Base-by-base conservation (phyloP, 1,284 basidiomycete genomes). In the Trametes sp. region DNA sequence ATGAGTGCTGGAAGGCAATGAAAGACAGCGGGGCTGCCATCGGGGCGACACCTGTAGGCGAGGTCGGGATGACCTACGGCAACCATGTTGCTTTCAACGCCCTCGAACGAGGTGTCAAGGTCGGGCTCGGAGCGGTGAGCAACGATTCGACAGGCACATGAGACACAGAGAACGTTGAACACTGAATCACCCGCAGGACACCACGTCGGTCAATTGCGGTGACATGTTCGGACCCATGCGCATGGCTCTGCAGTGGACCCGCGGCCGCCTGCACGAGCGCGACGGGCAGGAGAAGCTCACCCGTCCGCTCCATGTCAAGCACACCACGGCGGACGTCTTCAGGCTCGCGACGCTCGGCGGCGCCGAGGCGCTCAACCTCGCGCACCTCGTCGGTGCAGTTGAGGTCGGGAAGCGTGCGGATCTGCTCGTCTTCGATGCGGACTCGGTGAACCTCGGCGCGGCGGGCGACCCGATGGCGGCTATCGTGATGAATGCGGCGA, bases 141-240 rank as follows among this genome's bases (percentile, higher is more conserved):
- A 19, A 10, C 7, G 21, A 19, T 21, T 5, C 29, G 33, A 35
- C n/a, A n/a, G n/a, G n/a, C n/a, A n/a, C n/a, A 13, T n/a, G 41
- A 19, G 21, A 42, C 8, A n/a, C 1, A 31, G 9, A 14, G 0
- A 19, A 16, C 9, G 13, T 31, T 24, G n/a, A 29, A 13, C 35
- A 4, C 41, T 42, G 28, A 57, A 26, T 19, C 1, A 10, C 14
- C 8, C 6, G 16, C 55, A 76, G 74, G 74, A 76, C 58, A 57
- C 61, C n/a, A 52, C 63, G 11, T 75, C 74, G 7, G 69, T 75
- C 61, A 73, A 74, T 56, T 68, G 73, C 49, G 74, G 75, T 1
- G 76, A 77, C 59, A 67, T 78, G 23, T 77, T 78, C 69, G 67
- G 69, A 4, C 74, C 74, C 62, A 77, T 77, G 75, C 70, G 73